Evolutionary conservation across 352 stramenopile genomes (phyloP).

Genomic region (Chloridella minuta): DNA sequence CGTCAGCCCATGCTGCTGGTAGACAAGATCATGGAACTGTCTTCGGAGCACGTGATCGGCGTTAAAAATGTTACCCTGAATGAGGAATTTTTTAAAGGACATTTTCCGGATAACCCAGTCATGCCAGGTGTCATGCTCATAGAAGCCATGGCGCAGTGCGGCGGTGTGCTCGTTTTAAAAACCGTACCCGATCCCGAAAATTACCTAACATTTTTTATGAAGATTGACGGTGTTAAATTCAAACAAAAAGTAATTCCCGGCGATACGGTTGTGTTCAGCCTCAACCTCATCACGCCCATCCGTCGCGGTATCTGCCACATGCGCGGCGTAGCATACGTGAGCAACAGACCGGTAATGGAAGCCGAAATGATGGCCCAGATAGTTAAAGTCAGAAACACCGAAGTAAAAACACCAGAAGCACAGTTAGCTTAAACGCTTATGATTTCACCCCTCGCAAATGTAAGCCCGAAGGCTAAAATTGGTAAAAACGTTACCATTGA

Average conservation of each 20-base stretch:
- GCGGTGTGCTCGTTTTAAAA: not conserved
- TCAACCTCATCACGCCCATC: not conserved
- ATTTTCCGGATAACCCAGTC: not conserved
- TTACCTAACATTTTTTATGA: not conserved
- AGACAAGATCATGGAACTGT: not conserved
- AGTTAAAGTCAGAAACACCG: not conserved
- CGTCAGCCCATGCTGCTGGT: not conserved
- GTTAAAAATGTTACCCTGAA: not conserved
- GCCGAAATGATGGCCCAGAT: not conserved
- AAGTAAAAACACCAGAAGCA: not conserved
- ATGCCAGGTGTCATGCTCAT: not conserved
- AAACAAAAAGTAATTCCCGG: not conserved
- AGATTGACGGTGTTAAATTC: not conserved
- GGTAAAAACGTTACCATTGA: not conserved
- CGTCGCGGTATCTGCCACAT: not conserved
- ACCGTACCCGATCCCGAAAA: not conserved
- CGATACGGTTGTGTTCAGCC: not conserved
- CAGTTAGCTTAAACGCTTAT: not conserved
- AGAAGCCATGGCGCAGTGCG: not conserved
- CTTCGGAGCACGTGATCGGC: not conserved
- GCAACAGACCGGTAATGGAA: not conserved
- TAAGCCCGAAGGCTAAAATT: not conserved
- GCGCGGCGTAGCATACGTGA: not conserved
- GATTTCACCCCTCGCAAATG: not conserved
- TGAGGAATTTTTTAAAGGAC: not conserved